Evolutionary conservation across 192 early-diverging fungal genomes (phyloP), one percentile per base, ranked within the genome.

Genomic region (Backusella psychrophila): DNA sequence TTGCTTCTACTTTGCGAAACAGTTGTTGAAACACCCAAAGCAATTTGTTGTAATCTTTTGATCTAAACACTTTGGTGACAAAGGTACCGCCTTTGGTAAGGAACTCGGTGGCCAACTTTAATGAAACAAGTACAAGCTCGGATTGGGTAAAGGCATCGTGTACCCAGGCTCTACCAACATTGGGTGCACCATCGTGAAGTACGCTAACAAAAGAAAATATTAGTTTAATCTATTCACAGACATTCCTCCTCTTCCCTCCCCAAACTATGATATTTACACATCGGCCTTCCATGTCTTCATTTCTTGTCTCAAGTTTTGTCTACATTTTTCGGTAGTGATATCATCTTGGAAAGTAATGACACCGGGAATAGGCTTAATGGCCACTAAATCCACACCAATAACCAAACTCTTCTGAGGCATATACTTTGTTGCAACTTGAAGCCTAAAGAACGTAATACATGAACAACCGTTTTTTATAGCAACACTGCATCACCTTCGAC

Each of bases 271-370:
- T 56, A 76, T 84, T 83, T 86, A 93, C 91, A 99, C 95, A 85
- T 99, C 98, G 6, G 95, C 97, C 83, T 98, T 98, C 96, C 96
- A 99, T 26, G 94, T 96, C 86, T 98, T 99, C 81, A 99, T 89
- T 77, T 97, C 94, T 44, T 88, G 83, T 73, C 95, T 92, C 68
- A 99, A 77, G 41, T 91, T 92, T 26, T 88, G 83, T 82, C 96
- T 85, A 85, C 98, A 99, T 82, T 94, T 95, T 73, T 96, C 93
- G 6, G 95, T 96, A 59, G 97, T 94, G 75, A 99, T 99, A 84
- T 99, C 98, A 81, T 98, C 96, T 36, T 93, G 93, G 77, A 95
- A 94, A 3, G 98, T 98, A 73, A 98, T 96, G 49, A 96, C 93
- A 41, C 93, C 93, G 41, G 96, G 95, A 78, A 99, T 93, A 6